Conservation (phyloP, 1,139 yeast genomes). For the Zhuliangozyma parablackwelliae region DNA sequence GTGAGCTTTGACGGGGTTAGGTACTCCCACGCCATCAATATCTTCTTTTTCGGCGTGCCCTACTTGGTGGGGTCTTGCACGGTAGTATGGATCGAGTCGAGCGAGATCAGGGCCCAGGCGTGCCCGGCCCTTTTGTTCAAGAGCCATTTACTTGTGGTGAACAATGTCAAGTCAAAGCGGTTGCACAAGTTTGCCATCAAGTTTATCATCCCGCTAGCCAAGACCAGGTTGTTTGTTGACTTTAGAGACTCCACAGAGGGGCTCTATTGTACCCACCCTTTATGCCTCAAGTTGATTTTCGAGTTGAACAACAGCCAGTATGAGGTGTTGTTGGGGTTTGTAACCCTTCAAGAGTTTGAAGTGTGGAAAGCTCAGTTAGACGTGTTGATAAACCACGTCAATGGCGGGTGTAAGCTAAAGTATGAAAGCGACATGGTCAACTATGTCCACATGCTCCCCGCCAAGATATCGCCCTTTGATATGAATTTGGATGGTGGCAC, state of each 20-base stretch:
- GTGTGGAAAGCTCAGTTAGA: slow-evolving; percentile 40
- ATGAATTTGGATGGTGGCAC: slow-evolving; percentile 6
- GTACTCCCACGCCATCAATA: slow-evolving; percentile 17
- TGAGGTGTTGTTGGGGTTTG: slow-evolving; percentile 43
- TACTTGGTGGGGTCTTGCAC: slow-evolving; percentile 36
- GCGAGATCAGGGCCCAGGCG: slow-evolving; percentile 13
- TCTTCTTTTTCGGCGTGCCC: slow-evolving; percentile 38
- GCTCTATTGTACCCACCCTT: slow-evolving; percentile 25
- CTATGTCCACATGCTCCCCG: slow-evolving; percentile 12
- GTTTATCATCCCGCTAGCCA: slow-evolving; percentile 47
- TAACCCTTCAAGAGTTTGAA: slow-evolving; percentile 26
- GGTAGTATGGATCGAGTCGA: slow-evolving; percentile 33
- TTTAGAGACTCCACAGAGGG: slow-evolving; percentile 31
- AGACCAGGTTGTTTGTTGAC: slow-evolving; percentile 21
- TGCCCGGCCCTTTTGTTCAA: slow-evolving; percentile 47
- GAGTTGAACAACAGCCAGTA: slow-evolving; percentile 36
- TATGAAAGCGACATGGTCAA: slow-evolving; percentile 1
- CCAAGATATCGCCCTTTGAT: slow-evolving; percentile 13
- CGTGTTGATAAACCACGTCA: slow-evolving; percentile 30
- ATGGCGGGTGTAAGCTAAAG: slow-evolving; percentile 30
- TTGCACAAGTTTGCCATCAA: slow-evolving; percentile 22
- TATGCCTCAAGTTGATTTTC: slow-evolving; percentile 41
- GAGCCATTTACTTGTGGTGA: slow-evolving; percentile 39
- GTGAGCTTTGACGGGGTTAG: slow-evolving; percentile 12
- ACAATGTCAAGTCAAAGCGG: slow-evolving; percentile 12